A percentile compares a stretch with the other conserved stretches of the same genome.
phyloP scores from a whole-genome alignment of 2,329 filamentous ascomycete species.

The Fusarium pilosicola region DNA sequence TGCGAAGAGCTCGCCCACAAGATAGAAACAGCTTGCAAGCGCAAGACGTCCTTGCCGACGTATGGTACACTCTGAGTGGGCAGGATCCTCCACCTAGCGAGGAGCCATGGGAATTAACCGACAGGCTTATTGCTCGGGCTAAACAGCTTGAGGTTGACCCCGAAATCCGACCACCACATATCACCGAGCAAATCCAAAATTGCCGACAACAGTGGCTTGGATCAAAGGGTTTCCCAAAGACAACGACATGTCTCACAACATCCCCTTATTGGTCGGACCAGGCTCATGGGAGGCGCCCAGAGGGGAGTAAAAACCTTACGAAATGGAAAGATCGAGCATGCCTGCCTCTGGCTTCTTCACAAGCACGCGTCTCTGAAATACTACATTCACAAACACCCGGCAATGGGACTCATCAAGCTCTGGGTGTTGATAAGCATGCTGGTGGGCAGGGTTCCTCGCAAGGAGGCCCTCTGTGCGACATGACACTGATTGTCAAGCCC shows the following conservation, averaged over 20 bases:
- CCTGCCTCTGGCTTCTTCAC: conserved; percentile 4
- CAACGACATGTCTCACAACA: conserved; percentile 22
- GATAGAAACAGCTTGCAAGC: conserved; percentile 43
- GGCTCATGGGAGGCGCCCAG: conserved; percentile 19
- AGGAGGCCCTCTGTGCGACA: conserved; percentile 1
- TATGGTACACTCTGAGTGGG: conserved; percentile 41
- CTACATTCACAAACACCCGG: background rate
- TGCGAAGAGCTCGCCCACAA: conserved; percentile 29
- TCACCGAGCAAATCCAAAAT: background rate
- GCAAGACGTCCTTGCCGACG: conserved; percentile 48
- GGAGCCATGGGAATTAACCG: conserved; percentile 49
- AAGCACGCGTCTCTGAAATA: background rate
- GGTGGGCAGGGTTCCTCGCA: conserved; percentile 16
- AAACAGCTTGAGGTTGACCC: conserved; percentile 43
- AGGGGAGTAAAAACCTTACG: conserved; percentile 6
- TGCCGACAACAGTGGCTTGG: conserved; percentile 12
- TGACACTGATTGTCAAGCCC: conserved; percentile 7
- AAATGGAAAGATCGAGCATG: conserved; percentile 21
- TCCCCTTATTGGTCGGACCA: conserved; percentile 47
- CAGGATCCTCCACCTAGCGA: background rate
- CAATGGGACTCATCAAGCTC: background rate
- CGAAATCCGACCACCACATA: conserved; percentile 25
- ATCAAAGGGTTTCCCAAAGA: conserved; percentile 5
- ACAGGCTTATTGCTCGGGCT: conserved; percentile 48
- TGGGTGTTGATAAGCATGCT: background rate